Base-by-base conservation (phyloP, 768 basidiomycete species). In the Ramaria sp. region DNA sequence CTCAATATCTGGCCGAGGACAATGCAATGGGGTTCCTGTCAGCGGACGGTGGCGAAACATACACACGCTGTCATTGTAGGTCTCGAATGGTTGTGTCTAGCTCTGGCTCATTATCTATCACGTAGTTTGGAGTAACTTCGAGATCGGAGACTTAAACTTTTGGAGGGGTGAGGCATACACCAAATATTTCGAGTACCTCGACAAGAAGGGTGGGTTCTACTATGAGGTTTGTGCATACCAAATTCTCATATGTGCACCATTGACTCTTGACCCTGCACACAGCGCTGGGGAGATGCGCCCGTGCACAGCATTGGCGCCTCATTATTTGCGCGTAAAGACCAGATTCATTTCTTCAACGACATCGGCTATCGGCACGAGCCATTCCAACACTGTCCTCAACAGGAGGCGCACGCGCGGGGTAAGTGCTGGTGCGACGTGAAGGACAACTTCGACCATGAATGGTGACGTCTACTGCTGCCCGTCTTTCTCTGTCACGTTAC, bases 231-330 rank as follows among this genome's bases (percentile, higher is more conserved):
- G 31, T 19, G 5, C 10, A 72, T 66, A n/a, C 10, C 52, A 60
- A 15, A 13, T 55, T 13, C 5, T 38, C 38, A 3, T 20, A 22
- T 58, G 11, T 33, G 20, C 20, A 9, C 27, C 27, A 5, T 27
- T 27, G 27, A 27, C 27, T 5, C 11, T 12, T 27, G 7, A 51
- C 31, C 38, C 45, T 22, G 1, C 7, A 13, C 49, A 30, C 39
- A 90, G 81, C 83, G 91, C 34, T 92, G 91, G 91, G 95, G 95
- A 51, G 94, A 96, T 71, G 95, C 95, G 0, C 89, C 88, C 0
- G 81, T 92, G 7, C 90, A 92, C 65, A 88, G 85, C 54, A 92
- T 97, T 58, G 95, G 88, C 37, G 93, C 87, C 0, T 86, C 94
- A 0, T 74, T 98, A 9, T 89, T 97, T 62, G 86, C 91, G 0